phyloP scores from a whole-genome alignment of 2,329 filamentous ascomycete genomes.

The Ceratocystis harringtonii region DNA sequence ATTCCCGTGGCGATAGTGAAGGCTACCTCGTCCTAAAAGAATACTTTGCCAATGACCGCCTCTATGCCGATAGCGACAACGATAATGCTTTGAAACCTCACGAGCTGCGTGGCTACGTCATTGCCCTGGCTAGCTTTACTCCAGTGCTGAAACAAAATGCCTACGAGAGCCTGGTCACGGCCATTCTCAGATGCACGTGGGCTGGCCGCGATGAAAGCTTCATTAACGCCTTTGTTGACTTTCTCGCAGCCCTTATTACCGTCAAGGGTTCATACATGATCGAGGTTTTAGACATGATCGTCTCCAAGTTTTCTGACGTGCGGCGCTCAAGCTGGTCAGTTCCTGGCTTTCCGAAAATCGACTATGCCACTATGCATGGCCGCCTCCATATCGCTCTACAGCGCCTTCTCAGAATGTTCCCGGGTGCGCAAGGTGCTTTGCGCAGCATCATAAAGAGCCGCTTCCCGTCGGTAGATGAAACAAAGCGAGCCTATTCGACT shows the following conservation, averaged over 20 bases:
- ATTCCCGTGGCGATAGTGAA: slow-evolving; percentile 41
- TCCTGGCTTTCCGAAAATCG: slow-evolving; percentile 42
- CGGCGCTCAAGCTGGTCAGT: slow-evolving; percentile 33
- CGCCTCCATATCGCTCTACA: slow-evolving; percentile 63
- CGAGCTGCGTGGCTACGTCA: slow-evolving; percentile 44
- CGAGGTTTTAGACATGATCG: slow-evolving; percentile 62
- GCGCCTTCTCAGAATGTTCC: slow-evolving; percentile 66
- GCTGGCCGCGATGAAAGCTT: slow-evolving; percentile 50
- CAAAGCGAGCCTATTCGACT: slow-evolving; percentile 64
- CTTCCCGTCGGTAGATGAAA: slow-evolving; percentile 65
- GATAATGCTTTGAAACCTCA: slow-evolving; percentile 34
- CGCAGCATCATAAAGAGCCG: slow-evolving; percentile 49
- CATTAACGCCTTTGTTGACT: slow-evolving; percentile 50
- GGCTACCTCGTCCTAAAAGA: slow-evolving; percentile 48
- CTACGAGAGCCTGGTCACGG: slow-evolving; percentile 43
- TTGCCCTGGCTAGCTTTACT: slow-evolving; percentile 47
- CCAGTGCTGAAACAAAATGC: slow-evolving; percentile 44
- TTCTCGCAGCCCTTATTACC: slow-evolving; percentile 59
- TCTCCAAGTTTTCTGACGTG: slow-evolving; percentile 54
- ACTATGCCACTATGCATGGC: slow-evolving; percentile 48
- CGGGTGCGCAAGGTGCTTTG: slow-evolving; percentile 58
- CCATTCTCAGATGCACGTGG: slow-evolving; percentile 48
- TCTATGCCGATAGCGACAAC: slow-evolving; percentile 29
- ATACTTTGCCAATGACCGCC: slow-evolving; percentile 36
- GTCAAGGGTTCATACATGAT: slow-evolving; percentile 67